Conservation (phyloP, 129 eudicot genomes). For the Deinandra increscens region DNA sequence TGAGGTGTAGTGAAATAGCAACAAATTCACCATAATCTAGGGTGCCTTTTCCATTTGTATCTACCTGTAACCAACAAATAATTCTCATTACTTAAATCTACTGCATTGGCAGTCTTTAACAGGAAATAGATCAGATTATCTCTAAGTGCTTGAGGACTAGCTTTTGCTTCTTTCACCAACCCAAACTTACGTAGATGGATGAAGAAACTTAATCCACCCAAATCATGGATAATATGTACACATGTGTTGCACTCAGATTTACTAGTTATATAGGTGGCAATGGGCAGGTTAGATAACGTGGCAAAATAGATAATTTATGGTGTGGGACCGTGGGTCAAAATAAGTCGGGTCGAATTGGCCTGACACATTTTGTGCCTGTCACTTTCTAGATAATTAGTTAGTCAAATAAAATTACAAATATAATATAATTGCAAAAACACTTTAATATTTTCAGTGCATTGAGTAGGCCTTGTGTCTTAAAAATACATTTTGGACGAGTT, state of each 20-base stretch:
- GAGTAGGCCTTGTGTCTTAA: not conserved
- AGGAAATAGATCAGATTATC: not conserved
- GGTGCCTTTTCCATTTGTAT: conserved; percentile 78
- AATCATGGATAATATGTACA: not conserved
- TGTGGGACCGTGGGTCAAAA: not conserved
- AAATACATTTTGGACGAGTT: not conserved
- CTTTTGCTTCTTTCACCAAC: not conserved
- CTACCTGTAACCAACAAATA: conserved; percentile 51
- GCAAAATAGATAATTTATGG: not conserved
- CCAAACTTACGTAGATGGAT: not conserved
- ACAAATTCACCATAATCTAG: conserved; percentile 81
- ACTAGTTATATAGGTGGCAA: not conserved
- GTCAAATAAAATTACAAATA: not conserved
- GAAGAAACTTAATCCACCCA: not conserved
- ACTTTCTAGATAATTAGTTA: not conserved
- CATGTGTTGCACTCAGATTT: not conserved
- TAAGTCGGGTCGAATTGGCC: not conserved
- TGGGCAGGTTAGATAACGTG: not conserved
- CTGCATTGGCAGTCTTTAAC: not conserved
- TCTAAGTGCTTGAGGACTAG: not conserved
- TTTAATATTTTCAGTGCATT: not conserved
- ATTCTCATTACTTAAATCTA: not conserved
- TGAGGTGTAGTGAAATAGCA: conserved; percentile 78
- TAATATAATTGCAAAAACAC: not conserved
- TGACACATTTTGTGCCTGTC: not conserved